phyloP scores from a whole-genome alignment of 2,329 filamentous ascomycete species.

The Diaporthe sp. region DNA sequence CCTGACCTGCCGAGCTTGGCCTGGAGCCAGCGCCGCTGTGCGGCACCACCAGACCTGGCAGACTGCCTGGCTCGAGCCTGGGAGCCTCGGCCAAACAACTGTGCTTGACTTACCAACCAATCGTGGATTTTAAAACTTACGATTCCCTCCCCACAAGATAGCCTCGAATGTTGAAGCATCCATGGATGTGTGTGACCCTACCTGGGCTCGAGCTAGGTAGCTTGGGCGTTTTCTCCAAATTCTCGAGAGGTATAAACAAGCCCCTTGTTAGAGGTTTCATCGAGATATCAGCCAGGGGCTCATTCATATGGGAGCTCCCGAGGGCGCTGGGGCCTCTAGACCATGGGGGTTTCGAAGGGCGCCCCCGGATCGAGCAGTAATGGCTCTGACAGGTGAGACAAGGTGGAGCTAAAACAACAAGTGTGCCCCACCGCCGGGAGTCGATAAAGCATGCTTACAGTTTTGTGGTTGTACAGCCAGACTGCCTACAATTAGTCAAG shows the following conservation, averaged over 20 bases:
- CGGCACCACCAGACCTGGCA: neutral
- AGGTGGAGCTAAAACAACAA: slow-evolving; percentile 18
- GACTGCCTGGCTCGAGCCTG: neutral
- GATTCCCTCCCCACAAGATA: neutral
- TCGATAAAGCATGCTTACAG: neutral
- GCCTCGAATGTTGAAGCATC: neutral
- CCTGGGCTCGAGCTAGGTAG: neutral
- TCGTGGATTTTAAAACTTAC: neutral
- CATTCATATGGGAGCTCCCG: slow-evolving; percentile 25
- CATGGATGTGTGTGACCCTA: neutral
- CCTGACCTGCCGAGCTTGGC: neutral
- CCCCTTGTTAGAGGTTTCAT: slow-evolving; percentile 7
- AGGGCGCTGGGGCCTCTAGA: slow-evolving; percentile 11
- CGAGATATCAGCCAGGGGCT: slow-evolving; percentile 18
- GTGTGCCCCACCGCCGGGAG: slow-evolving; percentile 4
- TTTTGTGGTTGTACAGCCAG: neutral
- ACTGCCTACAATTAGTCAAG: neutral
- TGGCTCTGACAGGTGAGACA: slow-evolving; percentile 28
- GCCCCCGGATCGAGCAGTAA: slow-evolving; percentile 1
- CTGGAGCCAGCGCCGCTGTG: neutral
- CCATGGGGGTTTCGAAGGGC: neutral
- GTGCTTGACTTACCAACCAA: neutral
- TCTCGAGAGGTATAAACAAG: slow-evolving; percentile 7
- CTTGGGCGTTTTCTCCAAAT: neutral
- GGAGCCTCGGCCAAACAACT: neutral